phyloP scores from a whole-genome alignment of 139 green algal genomes.

The Ulvella scutata region DNA sequence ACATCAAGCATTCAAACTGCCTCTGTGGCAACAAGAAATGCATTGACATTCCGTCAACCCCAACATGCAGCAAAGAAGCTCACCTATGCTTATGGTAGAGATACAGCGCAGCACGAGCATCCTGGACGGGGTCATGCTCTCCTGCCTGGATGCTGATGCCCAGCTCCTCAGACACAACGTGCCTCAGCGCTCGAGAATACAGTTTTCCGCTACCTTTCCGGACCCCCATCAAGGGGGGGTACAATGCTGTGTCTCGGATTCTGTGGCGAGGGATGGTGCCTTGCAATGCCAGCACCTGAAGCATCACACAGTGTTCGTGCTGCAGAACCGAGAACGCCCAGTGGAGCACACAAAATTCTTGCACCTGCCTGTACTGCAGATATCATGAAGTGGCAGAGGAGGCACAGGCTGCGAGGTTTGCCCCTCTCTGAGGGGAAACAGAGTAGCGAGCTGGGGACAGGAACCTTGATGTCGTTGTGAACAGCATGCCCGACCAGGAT shows the following conservation, averaged over 20 bases:
- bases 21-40: too few relatives aligned
- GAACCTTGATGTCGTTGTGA: slow-evolving; percentile 66
- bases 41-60: too few relatives aligned
- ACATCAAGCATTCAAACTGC: too few relatives aligned
- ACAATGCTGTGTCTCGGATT: slow-evolving; percentile 41
- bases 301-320: too few relatives aligned
- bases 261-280: slow-evolving; percentile 8
- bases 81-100: slow-evolving; percentile 40
- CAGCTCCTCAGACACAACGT: slow-evolving; percentile 27
- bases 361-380: not conserved
- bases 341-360: not conserved
- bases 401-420: not conserved
- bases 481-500: slow-evolving; percentile 76
- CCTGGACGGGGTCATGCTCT: slow-evolving; percentile 36
- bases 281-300: not conserved
- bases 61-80: too few relatives aligned
- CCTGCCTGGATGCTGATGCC: slow-evolving; percentile 12
- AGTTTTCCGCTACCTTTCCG: slow-evolving; percentile 18
- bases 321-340: not conserved
- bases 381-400: not conserved
- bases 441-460: slow-evolving; percentile 10
- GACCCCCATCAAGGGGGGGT: slow-evolving; percentile 55
- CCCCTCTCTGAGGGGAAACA: not conserved
- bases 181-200: slow-evolving; percentile 21
- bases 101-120: slow-evolving; percentile 46